phyloP scores from a whole-genome alignment of 495 filamentous ascomycete species.

The Podospora comata region DNA sequence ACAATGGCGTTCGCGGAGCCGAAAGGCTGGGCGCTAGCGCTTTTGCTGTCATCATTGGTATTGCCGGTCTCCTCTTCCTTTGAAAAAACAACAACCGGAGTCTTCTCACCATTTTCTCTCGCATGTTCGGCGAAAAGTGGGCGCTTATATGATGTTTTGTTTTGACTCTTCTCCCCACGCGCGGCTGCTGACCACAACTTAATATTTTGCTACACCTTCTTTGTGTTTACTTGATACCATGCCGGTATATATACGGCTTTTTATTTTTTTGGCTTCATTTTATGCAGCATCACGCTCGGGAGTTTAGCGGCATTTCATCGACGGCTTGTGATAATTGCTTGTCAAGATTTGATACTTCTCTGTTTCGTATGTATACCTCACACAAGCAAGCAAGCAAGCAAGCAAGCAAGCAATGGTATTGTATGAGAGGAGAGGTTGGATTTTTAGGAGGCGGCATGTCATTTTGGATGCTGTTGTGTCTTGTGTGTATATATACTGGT shows the following conservation, averaged over 20 bases:
- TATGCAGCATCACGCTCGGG: background rate
- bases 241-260: background rate
- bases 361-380: background rate
- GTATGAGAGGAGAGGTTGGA: background rate
- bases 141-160: background rate
- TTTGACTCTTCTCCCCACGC: background rate
- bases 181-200: background rate
- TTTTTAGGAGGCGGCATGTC: background rate
- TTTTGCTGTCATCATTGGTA: constrained; percentile 49
- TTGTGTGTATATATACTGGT: background rate
- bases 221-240: background rate
- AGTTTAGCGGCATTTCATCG: background rate
- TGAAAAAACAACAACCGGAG: constrained; percentile 18
- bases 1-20: constrained; percentile 33
- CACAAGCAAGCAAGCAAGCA: background rate
- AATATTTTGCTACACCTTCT: background rate
- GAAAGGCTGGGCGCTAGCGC: constrained; percentile 46
- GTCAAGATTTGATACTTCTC: background rate
- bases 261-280: background rate
- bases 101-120: background rate
- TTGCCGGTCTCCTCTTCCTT: constrained; percentile 45
- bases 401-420: background rate
- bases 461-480: background rate
- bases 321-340: background rate
- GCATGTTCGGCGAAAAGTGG: background rate